phyloP scores from a whole-genome alignment of 768 basidiomycete species.

The Paxillus rubicundulus region DNA sequence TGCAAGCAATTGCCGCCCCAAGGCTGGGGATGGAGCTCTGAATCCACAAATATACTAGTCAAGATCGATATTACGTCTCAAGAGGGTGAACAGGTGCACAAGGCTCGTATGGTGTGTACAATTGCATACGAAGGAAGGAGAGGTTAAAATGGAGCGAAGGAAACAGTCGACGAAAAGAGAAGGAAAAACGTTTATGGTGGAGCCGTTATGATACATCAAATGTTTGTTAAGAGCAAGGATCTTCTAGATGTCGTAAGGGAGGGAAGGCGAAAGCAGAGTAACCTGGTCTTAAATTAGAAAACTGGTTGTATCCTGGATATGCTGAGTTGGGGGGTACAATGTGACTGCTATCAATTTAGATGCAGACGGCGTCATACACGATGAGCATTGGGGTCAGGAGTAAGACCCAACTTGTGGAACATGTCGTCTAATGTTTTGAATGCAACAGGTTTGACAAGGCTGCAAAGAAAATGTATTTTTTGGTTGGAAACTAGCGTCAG shows the following conservation, averaged over 20 bases:
- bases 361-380: not conserved
- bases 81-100: too few relatives aligned
- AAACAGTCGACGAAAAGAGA: not conserved
- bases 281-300: not conserved
- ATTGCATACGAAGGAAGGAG: not conserved
- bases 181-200: not conserved
- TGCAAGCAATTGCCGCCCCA: too few relatives aligned
- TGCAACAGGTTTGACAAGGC: constrained; percentile 94
- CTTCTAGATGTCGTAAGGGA: too few relatives aligned
- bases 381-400: constrained; percentile 26
- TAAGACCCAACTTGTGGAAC: constrained; percentile 67
- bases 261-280: too few relatives aligned
- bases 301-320: constrained; percentile 6
- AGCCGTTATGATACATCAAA: not conserved
- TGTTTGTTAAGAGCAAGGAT: not conserved
- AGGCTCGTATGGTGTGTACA: too few relatives aligned
- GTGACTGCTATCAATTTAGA: constrained; percentile 7
- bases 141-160: not conserved
- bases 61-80: too few relatives aligned
- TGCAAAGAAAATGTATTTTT: constrained; percentile 27
- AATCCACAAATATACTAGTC: too few relatives aligned
- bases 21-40: too few relatives aligned
- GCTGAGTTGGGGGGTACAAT: constrained; percentile 11
- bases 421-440: constrained; percentile 86
- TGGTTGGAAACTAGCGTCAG: not conserved